Percentiles rank a stretch among this genome's conserved stretches.
These are phyloP conservation scores for Silene uniflora DNA, from an alignment of 148 eudicot species.

Conservation along the genomic window DNA sequence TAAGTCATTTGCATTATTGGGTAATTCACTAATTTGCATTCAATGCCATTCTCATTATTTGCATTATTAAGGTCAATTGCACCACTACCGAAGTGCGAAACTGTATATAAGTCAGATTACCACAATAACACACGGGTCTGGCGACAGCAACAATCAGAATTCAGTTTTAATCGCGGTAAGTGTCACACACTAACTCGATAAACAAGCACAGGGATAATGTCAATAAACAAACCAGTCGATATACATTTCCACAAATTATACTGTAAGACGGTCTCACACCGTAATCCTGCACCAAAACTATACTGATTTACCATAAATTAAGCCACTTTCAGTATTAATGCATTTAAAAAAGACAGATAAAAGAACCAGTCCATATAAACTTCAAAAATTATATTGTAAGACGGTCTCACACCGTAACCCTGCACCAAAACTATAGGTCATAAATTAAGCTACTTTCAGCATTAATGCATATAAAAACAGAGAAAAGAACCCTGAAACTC, in stretches of 20 bases:
- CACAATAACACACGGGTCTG: not conserved
- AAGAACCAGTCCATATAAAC: not conserved
- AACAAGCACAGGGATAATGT: too few species aligned
- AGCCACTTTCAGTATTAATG: not conserved
- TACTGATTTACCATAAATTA: not conserved
- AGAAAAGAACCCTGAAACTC: not conserved
- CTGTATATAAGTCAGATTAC: not conserved
- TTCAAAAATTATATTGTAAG: too few species aligned
- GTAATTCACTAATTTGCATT: too few species aligned
- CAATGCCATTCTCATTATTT: too few species aligned
- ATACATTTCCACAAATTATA: too few species aligned
- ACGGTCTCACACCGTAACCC: not conserved
- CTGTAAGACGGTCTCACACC: too few species aligned
- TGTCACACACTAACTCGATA: not conserved
- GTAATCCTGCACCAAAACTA: not conserved
- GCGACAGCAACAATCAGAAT: not conserved
- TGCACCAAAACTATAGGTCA: not conserved
- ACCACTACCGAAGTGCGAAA: not conserved
- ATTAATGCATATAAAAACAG: not conserved
- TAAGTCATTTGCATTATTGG: too few species aligned
- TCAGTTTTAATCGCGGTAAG: not conserved
- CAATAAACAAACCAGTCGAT: too few species aligned
- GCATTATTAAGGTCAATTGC: not conserved
- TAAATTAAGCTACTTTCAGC: not conserved
- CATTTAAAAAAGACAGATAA: not conserved